Conservation (phyloP, 202 grass and related monocot genomes). For the Panicum virgatum region DNA sequence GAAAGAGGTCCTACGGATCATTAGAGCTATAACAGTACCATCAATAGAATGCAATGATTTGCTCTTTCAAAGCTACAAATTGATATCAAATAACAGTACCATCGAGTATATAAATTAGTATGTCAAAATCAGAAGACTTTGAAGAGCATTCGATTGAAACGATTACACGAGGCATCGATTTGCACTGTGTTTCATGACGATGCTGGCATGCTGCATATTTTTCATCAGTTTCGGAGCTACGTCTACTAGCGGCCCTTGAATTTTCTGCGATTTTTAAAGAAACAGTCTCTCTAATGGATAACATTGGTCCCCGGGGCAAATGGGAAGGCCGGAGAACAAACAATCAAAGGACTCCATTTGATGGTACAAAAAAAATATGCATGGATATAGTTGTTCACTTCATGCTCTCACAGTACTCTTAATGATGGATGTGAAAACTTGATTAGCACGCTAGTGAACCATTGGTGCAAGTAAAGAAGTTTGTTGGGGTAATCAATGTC, state of each 20-base stretch:
- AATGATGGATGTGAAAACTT: slow-evolving; percentile 37
- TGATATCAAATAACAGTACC: slow-evolving; percentile 12
- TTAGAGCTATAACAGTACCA: background rate
- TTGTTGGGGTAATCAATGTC: slow-evolving; percentile 12
- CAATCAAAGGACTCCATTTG: background rate
- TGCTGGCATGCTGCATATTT: background rate
- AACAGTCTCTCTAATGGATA: background rate
- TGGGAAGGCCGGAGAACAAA: background rate
- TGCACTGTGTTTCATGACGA: background rate
- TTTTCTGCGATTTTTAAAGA: background rate
- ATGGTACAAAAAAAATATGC: background rate
- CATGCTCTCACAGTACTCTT: background rate
- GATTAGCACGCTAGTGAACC: slow-evolving; percentile 29
- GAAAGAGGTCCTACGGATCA: background rate
- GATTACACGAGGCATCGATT: background rate
- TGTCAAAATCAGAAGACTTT: background rate
- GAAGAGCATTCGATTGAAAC: slow-evolving; percentile 4
- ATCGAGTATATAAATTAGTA: slow-evolving; percentile 19
- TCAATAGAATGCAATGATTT: background rate
- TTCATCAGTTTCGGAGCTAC: background rate
- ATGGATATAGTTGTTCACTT: background rate
- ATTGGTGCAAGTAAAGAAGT: slow-evolving; percentile 34
- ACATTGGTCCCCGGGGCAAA: background rate
- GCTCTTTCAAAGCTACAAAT: slow-evolving; percentile 4
- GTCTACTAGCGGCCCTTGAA: background rate